Conservation (phyloP, 2,329 filamentous ascomycete species). For the Sordariomycetes sp. region DNA sequence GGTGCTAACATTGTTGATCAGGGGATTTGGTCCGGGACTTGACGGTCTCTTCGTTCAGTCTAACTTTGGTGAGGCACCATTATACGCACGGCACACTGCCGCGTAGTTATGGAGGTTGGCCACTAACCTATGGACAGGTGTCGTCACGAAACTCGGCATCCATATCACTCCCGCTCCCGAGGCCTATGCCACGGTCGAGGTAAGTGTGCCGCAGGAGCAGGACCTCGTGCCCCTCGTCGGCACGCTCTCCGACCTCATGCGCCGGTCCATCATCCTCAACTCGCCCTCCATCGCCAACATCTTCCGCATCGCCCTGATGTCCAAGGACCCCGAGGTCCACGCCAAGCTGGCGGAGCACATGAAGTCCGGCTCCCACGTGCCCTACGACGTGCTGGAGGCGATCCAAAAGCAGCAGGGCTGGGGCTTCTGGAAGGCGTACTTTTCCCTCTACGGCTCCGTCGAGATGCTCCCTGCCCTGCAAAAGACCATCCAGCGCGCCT, state of each 20-base stretch:
- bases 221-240: conserved; percentile 16
- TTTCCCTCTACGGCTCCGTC: background rate
- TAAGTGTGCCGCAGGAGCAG: conserved; percentile 3
- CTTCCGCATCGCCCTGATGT: conserved; percentile 9
- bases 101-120: background rate
- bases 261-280: conserved; percentile 21
- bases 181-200: background rate
- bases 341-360: conserved; percentile 1
- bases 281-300: conserved; percentile 24
- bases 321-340: conserved; percentile 1
- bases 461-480: background rate
- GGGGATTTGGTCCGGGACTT: conserved; percentile 9
- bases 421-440: background rate
- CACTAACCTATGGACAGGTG: background rate
- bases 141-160: conserved; percentile 1
- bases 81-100: background rate
- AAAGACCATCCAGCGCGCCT: background rate
- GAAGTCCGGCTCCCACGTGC: background rate
- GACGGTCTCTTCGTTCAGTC: conserved; percentile 9
- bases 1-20: background rate
- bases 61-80: conserved; percentile 2
- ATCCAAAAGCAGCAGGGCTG: background rate
- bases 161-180: background rate
- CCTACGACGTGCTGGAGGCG: background rate
- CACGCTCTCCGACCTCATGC: conserved; percentile 12